phyloP scores from a whole-genome alignment of 169 alveolate genomes.

The Plasmodium adleri region DNA sequence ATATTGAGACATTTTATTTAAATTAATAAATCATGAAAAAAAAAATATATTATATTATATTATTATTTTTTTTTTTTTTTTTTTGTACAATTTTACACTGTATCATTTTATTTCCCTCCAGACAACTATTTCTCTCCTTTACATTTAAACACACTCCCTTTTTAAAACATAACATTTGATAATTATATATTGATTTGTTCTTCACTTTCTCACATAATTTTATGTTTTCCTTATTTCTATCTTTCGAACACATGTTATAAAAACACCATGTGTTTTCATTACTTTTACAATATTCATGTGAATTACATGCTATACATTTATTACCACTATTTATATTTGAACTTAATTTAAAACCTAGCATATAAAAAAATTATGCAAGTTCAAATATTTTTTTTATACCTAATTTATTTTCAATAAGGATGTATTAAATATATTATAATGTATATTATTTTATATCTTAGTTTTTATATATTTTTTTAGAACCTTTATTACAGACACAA shows the following conservation, averaged over 20 bases:
- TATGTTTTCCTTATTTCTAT: constrained; percentile 15
- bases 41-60: not conserved
- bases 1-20: not conserved
- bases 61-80: constrained; percentile 10
- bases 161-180: constrained; percentile 39
- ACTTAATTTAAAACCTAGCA: constrained; percentile 40
- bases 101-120: constrained; percentile 65
- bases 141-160: constrained; percentile 53
- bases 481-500: constrained; percentile 60
- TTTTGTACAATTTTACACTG: constrained; percentile 70
- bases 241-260: constrained; percentile 52
- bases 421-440: not conserved
- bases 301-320: constrained; percentile 30
- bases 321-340: not conserved
- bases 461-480: constrained; percentile 10
- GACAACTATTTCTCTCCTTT: constrained; percentile 23
- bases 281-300: constrained; percentile 34
- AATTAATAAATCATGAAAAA: not conserved
- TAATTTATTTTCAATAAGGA: not conserved
- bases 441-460: not conserved
- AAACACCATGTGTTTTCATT: constrained; percentile 42
- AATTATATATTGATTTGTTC: constrained; percentile 27
- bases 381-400: not conserved
- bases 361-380: constrained; percentile 14
- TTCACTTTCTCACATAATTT: constrained; percentile 15